phyloP scores from a whole-genome alignment of 306 rosid species.

The Trifolium dubium region DNA sequence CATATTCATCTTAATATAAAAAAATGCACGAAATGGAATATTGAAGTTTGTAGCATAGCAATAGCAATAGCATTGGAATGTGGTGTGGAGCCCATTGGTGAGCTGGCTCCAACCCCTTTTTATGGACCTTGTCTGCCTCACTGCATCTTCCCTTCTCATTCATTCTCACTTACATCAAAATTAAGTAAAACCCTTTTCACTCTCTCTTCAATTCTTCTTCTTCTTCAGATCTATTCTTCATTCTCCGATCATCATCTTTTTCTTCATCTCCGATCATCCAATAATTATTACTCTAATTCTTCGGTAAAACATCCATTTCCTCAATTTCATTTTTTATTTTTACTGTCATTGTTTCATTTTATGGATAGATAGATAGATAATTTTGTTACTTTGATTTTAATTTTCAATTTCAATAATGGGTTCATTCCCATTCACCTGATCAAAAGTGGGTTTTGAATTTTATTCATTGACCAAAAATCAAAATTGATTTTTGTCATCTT shows the following conservation, averaged over 20 bases:
- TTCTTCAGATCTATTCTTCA: constrained; percentile 61
- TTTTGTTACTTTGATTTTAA: constrained; percentile 18
- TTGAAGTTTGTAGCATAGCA: neutral
- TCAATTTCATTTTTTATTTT: constrained; percentile 11
- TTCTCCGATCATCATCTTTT: constrained; percentile 49
- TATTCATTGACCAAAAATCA: constrained; percentile 46
- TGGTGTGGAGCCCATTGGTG: constrained; percentile 73
- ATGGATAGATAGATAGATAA: neutral
- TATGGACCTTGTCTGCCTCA: constrained; percentile 67
- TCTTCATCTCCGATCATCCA: constrained; percentile 27
- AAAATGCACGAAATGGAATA: too few relatives aligned
- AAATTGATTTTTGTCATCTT: constrained; percentile 18
- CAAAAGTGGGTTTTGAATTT: constrained; percentile 41
- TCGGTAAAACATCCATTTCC: constrained; percentile 57
- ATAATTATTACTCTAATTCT: neutral
- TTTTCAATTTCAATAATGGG: constrained; percentile 55
- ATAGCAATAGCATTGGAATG: constrained; percentile 11
- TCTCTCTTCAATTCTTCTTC: neutral
- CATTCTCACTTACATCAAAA: neutral
- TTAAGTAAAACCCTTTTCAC: neutral
- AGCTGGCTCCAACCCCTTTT: constrained; percentile 91
- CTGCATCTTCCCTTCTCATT: neutral
- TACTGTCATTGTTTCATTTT: constrained; percentile 35
- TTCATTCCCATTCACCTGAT: constrained; percentile 48
- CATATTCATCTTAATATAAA: too few relatives aligned